Evolutionary conservation across 208 protist species (phyloP), one percentile per base, ranked within the genome.

Genomic region (Trypanosoma vivax): DNA sequence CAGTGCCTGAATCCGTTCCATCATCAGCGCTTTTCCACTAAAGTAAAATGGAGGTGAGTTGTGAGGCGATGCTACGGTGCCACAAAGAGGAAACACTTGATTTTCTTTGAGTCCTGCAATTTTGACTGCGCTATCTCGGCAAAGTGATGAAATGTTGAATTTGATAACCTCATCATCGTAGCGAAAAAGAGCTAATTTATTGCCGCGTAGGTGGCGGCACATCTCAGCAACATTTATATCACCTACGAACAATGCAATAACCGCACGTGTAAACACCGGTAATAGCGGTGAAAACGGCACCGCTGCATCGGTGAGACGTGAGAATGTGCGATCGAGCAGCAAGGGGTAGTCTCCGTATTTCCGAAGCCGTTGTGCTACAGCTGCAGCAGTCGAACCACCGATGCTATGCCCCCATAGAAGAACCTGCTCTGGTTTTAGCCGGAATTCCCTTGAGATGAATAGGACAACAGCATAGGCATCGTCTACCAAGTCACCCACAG

Each of bases 371-470:
- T 46, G 57, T 11, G 73, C 83, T n/a, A 89, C 57, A 31, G 69
- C 48, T 0, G 75, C 76, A 5, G 76, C 82, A 1, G 82, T 53
- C 3, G 74, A 82, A 21, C 77, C 83, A 13, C 86, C 86, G 58
- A 94, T 90, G 43, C 83, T 90, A 51, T 90, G 86, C 4, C 86
- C 86, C 35, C 89, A 76, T 18, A 94, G 60, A 11, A 94, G 29
- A 2, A 94, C 29, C 1, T 82, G 47, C 0, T 43, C 33, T 14
- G 41, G 60, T 1, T 56, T 28, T 14, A 89, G 76, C 27, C 58
- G 31, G 27, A 84, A 74, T 31, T 43, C 52, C 18, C 67, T 37
- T 0, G 72, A 41, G 34, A 72, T 65, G 23, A 63, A 61, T 0
- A 42, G 34, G 11, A 69, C 78, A 1, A 86, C 79, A 4, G 75